Conservation (phyloP, 192 early-diverging fungal species). For the Thamnidium elegans region DNA sequence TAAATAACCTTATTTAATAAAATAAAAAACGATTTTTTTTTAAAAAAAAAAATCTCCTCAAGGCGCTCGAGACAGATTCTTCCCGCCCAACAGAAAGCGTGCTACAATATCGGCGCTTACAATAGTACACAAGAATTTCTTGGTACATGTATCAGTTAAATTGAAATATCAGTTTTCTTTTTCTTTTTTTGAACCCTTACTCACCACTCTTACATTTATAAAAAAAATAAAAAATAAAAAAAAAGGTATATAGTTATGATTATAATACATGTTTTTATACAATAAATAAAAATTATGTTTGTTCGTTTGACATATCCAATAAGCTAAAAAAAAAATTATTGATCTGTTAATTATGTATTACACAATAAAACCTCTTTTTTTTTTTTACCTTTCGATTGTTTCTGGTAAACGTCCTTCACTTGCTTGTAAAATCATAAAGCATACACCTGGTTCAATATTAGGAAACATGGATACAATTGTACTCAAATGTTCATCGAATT, state of each 20-base stretch:
- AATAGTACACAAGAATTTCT: too few relatives aligned
- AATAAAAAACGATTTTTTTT: too few relatives aligned
- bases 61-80: too few relatives aligned
- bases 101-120: too few relatives aligned
- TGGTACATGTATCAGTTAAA: neutral
- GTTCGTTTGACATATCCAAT: slow-evolving; percentile 20
- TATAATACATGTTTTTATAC: neutral
- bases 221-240: too few relatives aligned
- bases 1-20: too few relatives aligned
- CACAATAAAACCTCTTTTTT: neutral
- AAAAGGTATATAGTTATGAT: too few relatives aligned
- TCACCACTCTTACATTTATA: too few relatives aligned
- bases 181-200: neutral
- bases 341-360: neutral
- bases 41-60: too few relatives aligned
- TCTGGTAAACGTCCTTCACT: slow-evolving; percentile 51
- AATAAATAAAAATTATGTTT: neutral
- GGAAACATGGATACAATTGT: slow-evolving; percentile 70
- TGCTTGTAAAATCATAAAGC: slow-evolving; percentile 69
- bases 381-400: slow-evolving; percentile 44
- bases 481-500: slow-evolving; percentile 51
- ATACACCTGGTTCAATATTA: slow-evolving; percentile 67
- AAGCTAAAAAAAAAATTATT: neutral
- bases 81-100: too few relatives aligned
- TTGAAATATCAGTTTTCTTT: neutral